Conservation (phyloP, 306 rosid genomes). For the Vigna hirtella region DNA sequence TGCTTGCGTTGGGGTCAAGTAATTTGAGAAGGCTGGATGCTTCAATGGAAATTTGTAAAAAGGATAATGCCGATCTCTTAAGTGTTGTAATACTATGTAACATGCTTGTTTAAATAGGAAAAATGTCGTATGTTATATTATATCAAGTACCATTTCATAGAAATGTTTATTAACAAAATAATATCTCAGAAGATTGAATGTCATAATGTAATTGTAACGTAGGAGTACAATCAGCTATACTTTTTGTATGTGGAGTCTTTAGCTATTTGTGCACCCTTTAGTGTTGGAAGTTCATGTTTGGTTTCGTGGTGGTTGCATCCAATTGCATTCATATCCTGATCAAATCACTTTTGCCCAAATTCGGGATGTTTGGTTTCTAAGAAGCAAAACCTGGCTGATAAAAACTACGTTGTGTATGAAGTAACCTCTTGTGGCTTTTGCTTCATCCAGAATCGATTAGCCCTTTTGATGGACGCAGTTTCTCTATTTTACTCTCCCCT, state of each 20-base stretch:
- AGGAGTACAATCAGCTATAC: not conserved
- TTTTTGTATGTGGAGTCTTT: not conserved
- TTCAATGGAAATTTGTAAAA: constrained; percentile 24
- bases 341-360: no score
- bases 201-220: not conserved
- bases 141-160: not conserved
- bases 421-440: not conserved
- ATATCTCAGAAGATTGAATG: not conserved
- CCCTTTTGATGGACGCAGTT: not conserved
- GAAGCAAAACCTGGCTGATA: no score
- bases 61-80: not conserved
- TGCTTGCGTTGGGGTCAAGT: constrained; percentile 8
- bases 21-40: constrained; percentile 37
- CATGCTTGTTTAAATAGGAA: not conserved
- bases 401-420: no score
- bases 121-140: not conserved
- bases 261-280: not conserved
- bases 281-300: not conserved
- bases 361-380: no score
- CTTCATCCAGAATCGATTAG: not conserved
- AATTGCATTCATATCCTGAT: no score
- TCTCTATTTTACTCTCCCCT: not conserved
- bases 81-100: not conserved
- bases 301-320: not conserved
- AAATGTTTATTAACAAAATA: not conserved